Base-by-base conservation (phyloP, 2,329 filamentous ascomycete species). In the Aphanoascus verrucosus region DNA sequence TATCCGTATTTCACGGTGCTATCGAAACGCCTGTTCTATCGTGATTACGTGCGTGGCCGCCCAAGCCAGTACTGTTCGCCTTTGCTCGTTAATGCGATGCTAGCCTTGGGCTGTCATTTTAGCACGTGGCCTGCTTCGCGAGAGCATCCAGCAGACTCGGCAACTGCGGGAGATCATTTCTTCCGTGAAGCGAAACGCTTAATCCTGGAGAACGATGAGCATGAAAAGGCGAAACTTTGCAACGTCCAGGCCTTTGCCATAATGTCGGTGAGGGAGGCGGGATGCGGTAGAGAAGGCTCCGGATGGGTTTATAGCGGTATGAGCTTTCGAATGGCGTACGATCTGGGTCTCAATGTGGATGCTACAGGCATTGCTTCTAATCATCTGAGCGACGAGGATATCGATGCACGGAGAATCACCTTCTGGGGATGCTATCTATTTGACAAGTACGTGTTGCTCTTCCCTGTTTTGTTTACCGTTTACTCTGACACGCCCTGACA, bases 381-480 rank as follows among this genome's bases (percentile, higher is more conserved):
- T n/a, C 79, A 78, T 55, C 77, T 91, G 59, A 82, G 83, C 56
- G 88, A 95, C 55, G 79, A 86, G 45, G 91, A 96, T 67, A 80
- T 94, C 38, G 93, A 98, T 69, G 90, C 89, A 2, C 78, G 93
- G 38, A 79, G 87, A 51, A 84, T 97, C 41, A 97, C 93, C 0
- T 97, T 96, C 64, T 97, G 93, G 93, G 93, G 93, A 5, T 96
- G 90, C 67, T 97, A 93, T 68, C 72, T 95, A n/a, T 94, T 97
- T 67, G 93, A 98, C 73, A 97, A 96, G 77, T 81, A 63, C 58
- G 74, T 64, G 40, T 34, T 23, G 17, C 12, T 17, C 12, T 35
- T 34, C 19, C 40, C 47, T n/a, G 6, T 17, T n/a, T 35, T 12
- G 2, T 28, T 37, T 14, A 32, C n/a, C 11, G 2, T 12, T 28